Conservation (phyloP, 31 red algal species). For the Endocladia muricata region DNA sequence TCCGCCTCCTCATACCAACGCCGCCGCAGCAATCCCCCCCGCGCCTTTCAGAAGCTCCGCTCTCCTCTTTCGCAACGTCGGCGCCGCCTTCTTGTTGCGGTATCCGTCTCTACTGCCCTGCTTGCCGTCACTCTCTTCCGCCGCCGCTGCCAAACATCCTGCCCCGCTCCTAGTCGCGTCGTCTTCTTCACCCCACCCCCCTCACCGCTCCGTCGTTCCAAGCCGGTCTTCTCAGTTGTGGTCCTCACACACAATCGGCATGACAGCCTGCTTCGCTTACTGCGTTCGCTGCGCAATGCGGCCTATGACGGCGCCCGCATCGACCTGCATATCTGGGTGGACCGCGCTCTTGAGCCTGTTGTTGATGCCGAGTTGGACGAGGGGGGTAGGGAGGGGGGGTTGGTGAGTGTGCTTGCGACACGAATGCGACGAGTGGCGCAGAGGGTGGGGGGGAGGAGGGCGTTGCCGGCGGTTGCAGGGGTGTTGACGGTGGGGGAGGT, state of each 20-base stretch:
- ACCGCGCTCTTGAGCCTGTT: constrained; percentile 17
- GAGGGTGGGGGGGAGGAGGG: background rate
- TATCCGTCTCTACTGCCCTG: too few species aligned
- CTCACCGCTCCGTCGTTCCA: too few species aligned
- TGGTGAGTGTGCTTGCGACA: background rate
- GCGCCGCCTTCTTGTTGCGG: too few species aligned
- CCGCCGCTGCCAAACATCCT: too few species aligned
- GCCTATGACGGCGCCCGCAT: constrained; percentile 29
- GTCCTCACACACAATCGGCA: constrained; percentile 44
- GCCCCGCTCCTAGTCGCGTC: too few species aligned
- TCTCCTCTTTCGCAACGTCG: too few species aligned
- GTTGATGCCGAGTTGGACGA: background rate
- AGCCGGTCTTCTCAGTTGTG: too few species aligned
- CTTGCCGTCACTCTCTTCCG: too few species aligned
- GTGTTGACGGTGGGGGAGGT: background rate
- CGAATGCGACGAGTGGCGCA: background rate
- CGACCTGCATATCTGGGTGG: constrained; percentile 58
- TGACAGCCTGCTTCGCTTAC: constrained; percentile 33
- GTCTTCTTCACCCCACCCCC: too few species aligned
- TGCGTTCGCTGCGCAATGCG: constrained; percentile 32
- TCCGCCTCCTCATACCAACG: too few species aligned
- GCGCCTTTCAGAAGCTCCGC: too few species aligned
- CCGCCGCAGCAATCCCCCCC: too few species aligned
- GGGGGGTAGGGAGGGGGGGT: background rate
- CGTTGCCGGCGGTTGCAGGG: constrained; percentile 2